These are phyloP conservation scores for Sordaria brevicollis DNA, from an alignment of 495 filamentous ascomycete genomes.

Conservation along the genomic window DNA sequence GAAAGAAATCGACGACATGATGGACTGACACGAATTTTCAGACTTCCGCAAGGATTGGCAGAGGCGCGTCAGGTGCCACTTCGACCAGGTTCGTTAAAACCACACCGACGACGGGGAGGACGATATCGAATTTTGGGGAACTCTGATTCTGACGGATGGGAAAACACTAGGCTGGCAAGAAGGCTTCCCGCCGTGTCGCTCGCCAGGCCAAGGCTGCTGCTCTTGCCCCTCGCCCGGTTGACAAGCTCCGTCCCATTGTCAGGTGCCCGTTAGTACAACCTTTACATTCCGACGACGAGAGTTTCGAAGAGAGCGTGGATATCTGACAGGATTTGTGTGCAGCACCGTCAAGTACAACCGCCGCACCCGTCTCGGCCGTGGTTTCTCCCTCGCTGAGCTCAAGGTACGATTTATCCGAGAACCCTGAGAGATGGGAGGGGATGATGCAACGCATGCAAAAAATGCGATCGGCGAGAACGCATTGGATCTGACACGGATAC, in stretches of 20 bases:
- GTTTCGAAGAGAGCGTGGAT: background rate
- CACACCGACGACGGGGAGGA: constrained; percentile 7
- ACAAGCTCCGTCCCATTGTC: constrained; percentile 91
- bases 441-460: background rate
- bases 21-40: constrained; percentile 28
- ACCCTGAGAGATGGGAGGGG: background rate
- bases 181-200: constrained; percentile 79
- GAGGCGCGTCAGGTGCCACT: constrained; percentile 93
- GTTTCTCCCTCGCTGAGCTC: constrained; percentile 92
- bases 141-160: constrained; percentile 24
- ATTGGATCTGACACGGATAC: constrained; percentile 7
- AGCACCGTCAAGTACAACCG: constrained; percentile 88
- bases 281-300: background rate
- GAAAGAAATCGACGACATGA: constrained; percentile 1
- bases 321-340: constrained; percentile 22
- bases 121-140: constrained; percentile 1
- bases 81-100: constrained; percentile 78
- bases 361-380: constrained; percentile 88
- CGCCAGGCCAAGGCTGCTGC: constrained; percentile 86
- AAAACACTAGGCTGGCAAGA: constrained; percentile 75
- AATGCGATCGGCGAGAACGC: background rate
- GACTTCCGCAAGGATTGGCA: constrained; percentile 99
- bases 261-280: constrained; percentile 56
- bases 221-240: constrained; percentile 90
- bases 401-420: constrained; percentile 55